Base-by-base conservation (phyloP, 1,284 basidiomycete genomes). In the Schizophyllum commune region DNA sequence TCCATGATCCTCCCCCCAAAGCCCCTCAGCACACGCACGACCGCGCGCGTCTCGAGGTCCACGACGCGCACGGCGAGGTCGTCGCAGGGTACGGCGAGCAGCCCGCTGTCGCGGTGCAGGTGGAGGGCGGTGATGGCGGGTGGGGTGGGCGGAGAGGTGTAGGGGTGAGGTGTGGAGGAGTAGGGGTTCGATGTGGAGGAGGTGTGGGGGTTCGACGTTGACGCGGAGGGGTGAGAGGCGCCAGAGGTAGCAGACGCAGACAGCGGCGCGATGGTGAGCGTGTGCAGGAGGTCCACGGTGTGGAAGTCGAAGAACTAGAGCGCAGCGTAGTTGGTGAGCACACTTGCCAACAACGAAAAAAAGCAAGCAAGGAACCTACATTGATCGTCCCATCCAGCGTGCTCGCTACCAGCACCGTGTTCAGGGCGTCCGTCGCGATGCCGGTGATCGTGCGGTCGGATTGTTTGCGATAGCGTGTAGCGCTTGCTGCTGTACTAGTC, bases 281-380 rank as follows among this genome's bases (percentile, higher is more conserved):
- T 86, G 60, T 90, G 77, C 60, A 90, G 79, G 58, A 93, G 75
- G 65, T 84, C 84, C 9, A 91, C 85, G 0, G 89, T 88, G 70
- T 95, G 89, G 74, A 99, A 99, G 74, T 99, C 92, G 70, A 98
- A 99, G 79, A 98, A 98, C 92, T 97, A 64, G 21, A 60, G 9
- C 3, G 39, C 52, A 27, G 57, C 56, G 9, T 21, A 6, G 27
- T 27, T 56, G 56, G 55, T 53, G 32, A 34, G 22, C 15, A 58
- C 32, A 33, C 27, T 2, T 55, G n/a, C n/a, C n/a, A n/a, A n/a
- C n/a, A n/a, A n/a, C 58, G n/a, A 65, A 53, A 56, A 53, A 54
- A 60, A 27, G 11, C 9, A 56, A n/a, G 60, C 22, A 17, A n/a
- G n/a, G n/a, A 15, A 79, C 90, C 65, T 70, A 96, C 94, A 69